These are phyloP conservation scores for Candida sojae DNA, from an alignment of 1,139 yeast species.

Conservation along the genomic window DNA sequence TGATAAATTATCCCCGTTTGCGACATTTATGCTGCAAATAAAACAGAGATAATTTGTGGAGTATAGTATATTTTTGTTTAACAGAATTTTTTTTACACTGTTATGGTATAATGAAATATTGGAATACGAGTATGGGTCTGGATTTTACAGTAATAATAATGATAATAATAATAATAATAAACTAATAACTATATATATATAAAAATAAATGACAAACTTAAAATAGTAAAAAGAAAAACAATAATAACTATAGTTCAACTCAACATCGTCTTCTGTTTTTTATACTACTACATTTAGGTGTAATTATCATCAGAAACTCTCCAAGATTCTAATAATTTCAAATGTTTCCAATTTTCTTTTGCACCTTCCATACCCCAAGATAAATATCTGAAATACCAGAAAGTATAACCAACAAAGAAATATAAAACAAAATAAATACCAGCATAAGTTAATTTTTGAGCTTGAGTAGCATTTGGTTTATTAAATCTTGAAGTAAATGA, in stretches of 20 bases:
- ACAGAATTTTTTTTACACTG: not conserved
- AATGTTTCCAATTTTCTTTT: conserved; percentile 61
- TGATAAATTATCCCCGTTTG: not conserved
- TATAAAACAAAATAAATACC: conserved; percentile 30
- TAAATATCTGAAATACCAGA: conserved; percentile 73
- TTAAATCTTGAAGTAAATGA: conserved; percentile 50
- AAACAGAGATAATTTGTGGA: no score
- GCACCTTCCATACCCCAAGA: conserved; percentile 93
- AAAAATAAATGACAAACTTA: no score
- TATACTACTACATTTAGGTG: not conserved
- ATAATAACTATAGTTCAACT: not conserved
- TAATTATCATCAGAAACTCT: conserved; percentile 44
- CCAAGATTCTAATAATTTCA: conserved; percentile 83
- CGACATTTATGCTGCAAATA: no score
- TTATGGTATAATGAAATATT: no score
- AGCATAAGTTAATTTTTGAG: conserved; percentile 29
- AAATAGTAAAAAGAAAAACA: no score
- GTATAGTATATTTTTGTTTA: not conserved
- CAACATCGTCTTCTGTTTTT: not conserved
- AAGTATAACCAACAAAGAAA: conserved; percentile 38
- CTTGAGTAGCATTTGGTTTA: conserved; percentile 25
- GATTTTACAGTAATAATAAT: no score
- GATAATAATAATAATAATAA: no score
- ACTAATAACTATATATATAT: no score
- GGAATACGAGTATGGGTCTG: no score